A percentile compares a stretch with the other conserved stretches of the same genome.
Evolutionary conservation across 495 filamentous ascomycete genomes (phyloP).

Genomic region (Aspergillus panamensis): DNA sequence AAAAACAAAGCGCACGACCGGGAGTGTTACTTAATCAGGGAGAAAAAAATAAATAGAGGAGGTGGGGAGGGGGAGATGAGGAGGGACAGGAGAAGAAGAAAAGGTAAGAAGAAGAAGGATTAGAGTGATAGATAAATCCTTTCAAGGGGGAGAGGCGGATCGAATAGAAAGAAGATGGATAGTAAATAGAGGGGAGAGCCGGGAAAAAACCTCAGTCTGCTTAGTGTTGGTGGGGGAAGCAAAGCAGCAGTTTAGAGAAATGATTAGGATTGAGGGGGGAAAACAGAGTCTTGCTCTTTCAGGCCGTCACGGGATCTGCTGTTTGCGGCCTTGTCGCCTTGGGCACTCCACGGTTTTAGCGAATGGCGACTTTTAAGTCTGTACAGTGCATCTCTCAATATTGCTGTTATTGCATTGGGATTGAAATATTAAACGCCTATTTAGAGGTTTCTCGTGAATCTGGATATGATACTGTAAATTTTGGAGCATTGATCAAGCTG

Average conservation of each 20-base stretch:
- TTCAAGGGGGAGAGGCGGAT: conserved; percentile 14
- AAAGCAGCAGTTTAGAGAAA: too few relatives aligned
- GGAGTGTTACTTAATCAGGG: conserved; percentile 11
- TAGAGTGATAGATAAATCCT: conserved; percentile 10
- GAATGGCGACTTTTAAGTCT: too few relatives aligned
- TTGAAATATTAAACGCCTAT: too few relatives aligned
- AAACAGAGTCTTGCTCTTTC: conserved; percentile 28
- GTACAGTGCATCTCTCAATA: too few relatives aligned
- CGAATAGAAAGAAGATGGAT: conserved; percentile 11
- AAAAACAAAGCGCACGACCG: conserved; percentile 35
- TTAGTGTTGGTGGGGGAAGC: too few relatives aligned
- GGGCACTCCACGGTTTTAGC: too few relatives aligned
- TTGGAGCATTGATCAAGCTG: background rate
- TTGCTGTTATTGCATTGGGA: too few relatives aligned
- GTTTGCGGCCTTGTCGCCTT: conserved; percentile 16
- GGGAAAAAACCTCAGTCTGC: conserved; percentile 4
- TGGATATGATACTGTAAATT: too few relatives aligned
- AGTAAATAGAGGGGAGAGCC: conserved; percentile 15
- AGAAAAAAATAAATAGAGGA: conserved; percentile 28
- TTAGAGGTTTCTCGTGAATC: too few relatives aligned
- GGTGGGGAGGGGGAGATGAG: conserved; percentile 15
- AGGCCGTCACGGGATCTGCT: conserved; percentile 24
- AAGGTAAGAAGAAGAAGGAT: conserved; percentile 31
- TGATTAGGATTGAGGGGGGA: conserved; percentile 21
- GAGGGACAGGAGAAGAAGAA: conserved; percentile 31